Conservation (phyloP, 768 basidiomycete genomes). For the Boletales sp. region DNA sequence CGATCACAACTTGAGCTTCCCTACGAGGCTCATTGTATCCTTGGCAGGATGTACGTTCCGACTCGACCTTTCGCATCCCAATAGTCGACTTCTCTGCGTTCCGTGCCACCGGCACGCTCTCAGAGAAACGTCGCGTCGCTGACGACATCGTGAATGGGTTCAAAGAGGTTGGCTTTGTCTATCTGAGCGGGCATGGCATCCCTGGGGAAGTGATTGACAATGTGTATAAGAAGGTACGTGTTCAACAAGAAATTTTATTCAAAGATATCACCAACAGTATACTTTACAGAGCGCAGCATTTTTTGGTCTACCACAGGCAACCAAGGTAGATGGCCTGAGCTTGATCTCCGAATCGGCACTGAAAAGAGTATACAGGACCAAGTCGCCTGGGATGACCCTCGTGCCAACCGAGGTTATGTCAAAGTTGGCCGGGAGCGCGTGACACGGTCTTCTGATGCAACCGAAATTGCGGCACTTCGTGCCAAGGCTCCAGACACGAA, state of each 20-base stretch:
- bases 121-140: conserved; percentile 62
- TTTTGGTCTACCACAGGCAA: conserved; percentile 59
- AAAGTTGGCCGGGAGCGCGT: conserved; percentile 78
- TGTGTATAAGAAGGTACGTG: conserved; percentile 61
- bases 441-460: conserved; percentile 64
- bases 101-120: conserved; percentile 42
- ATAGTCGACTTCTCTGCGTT: conserved; percentile 77
- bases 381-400: conserved; percentile 81
- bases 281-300: conserved; percentile 65
- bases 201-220: conserved; percentile 49
- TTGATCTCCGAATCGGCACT: background rate
- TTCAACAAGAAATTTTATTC: conserved; percentile 2
- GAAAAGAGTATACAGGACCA: conserved; percentile 37
- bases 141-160: conserved; percentile 70
- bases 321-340: conserved; percentile 43
- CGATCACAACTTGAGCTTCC: background rate
- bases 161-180: conserved; percentile 79
- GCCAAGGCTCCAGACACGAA: conserved; percentile 75
- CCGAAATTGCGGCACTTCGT: conserved; percentile 73
- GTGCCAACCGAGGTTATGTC: conserved; percentile 84
- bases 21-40: conserved; percentile 2
- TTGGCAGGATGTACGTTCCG: conserved; percentile 33
- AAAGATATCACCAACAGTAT: background rate
- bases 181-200: conserved; percentile 73
- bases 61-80: conserved; percentile 59